Evolutionary conservation across 345 rosid species (phyloP).

Genomic region (Atalantia buxifolia): DNA sequence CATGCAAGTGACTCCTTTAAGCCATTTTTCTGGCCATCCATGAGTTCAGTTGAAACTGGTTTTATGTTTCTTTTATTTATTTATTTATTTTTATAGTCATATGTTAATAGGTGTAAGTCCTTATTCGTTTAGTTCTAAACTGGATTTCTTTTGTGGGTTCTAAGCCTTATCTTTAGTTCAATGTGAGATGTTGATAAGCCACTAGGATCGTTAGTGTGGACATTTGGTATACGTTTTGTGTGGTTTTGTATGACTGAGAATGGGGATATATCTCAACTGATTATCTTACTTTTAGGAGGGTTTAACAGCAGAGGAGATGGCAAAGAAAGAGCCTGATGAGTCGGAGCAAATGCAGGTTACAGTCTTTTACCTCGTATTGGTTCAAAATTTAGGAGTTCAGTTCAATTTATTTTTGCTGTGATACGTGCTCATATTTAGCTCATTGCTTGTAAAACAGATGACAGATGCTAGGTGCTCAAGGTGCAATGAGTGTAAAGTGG

Average conservation of each 20-base stretch:
- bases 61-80: background rate
- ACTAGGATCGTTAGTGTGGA: background rate
- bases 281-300: conserved; percentile 61
- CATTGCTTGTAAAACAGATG: conserved; percentile 24
- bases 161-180: background rate
- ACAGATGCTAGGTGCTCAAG: conserved; percentile 51
- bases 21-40: background rate
- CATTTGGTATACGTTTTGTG: background rate
- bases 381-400: background rate
- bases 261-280: background rate
- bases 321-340: conserved; percentile 83
- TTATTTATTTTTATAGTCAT: background rate
- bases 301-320: conserved; percentile 79
- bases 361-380: background rate
- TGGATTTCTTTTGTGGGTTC: background rate
- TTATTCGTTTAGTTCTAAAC: background rate
- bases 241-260: background rate
- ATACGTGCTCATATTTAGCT: background rate
- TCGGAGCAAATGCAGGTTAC: conserved; percentile 74
- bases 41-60: background rate
- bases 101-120: background rate
- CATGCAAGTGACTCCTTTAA: background rate
- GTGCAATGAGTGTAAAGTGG: conserved; percentile 71
- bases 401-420: background rate
- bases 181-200: background rate